These are phyloP conservation scores for Cutaneotrichosporon spelunceum DNA, from an alignment of 1,284 basidiomycete genomes.

Conservation along the genomic window DNA sequence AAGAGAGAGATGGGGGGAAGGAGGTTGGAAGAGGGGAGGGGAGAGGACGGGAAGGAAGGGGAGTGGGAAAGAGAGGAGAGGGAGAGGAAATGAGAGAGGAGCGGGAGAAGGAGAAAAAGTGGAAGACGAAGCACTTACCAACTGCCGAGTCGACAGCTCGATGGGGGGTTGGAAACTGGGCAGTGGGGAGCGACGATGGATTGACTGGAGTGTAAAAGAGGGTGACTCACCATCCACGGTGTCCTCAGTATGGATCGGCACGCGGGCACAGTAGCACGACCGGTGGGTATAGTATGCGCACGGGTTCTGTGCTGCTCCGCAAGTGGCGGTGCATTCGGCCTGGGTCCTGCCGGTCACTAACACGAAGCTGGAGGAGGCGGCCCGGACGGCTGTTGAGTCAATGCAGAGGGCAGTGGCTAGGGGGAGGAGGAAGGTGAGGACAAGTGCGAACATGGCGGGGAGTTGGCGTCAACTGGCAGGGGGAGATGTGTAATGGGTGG, in stretches of 20 bases:
- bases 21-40: not conserved
- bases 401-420: not conserved
- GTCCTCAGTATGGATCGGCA: not conserved
- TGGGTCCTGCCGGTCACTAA: not conserved
- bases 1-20: no score
- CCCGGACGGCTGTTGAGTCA: not conserved
- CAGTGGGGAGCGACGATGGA: no score
- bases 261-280: not conserved
- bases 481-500: no score
- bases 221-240: not conserved
- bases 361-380: not conserved
- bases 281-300: not conserved
- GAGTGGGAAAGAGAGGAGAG: no score
- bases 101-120: no score
- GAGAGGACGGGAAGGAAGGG: no score
- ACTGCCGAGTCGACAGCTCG: no score
- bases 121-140: no score
- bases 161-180: no score
- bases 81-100: no score
- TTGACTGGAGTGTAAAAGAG: no score
- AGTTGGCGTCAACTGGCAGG: no score
- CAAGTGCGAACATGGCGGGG: not conserved
- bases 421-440: not conserved
- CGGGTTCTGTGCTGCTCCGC: not conserved
- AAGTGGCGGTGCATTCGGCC: not conserved